These are phyloP conservation scores for Syzygium aqueum DNA, from an alignment of 345 rosid genomes.

Conservation along the genomic window DNA sequence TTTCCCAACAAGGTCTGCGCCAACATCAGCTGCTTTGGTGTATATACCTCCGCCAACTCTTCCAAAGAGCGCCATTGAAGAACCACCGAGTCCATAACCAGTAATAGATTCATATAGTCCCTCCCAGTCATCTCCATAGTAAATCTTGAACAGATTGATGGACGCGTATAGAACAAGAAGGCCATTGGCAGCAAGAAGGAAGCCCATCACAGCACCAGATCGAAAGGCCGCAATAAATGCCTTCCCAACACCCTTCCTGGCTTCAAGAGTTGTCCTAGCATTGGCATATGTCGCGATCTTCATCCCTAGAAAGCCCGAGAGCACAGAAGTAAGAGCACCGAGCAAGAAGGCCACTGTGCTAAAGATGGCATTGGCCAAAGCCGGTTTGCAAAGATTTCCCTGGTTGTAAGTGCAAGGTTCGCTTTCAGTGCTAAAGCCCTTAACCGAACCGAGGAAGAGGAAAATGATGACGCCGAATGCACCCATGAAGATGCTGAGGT, in stretches of 20 bases:
- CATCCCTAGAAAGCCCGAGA: slow-evolving; percentile 67
- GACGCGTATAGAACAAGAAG: slow-evolving; percentile 47
- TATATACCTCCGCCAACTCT: slow-evolving; percentile 67
- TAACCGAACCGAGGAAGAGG: slow-evolving; percentile 64
- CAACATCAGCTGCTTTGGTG: slow-evolving; percentile 60
- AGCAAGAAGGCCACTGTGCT: slow-evolving; percentile 64
- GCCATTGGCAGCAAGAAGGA: slow-evolving; percentile 63
- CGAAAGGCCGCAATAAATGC: slow-evolving; percentile 58
- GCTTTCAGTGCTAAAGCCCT: slow-evolving; percentile 51
- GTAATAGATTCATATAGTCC: slow-evolving; percentile 66
- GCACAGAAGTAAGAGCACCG: slow-evolving; percentile 52
- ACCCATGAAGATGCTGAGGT: slow-evolving; percentile 43
- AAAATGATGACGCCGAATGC: slow-evolving; percentile 37
- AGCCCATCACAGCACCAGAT: slow-evolving; percentile 66
- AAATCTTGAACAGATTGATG: slow-evolving; percentile 47
- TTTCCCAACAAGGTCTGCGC: slow-evolving; percentile 66
- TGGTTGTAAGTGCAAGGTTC: slow-evolving; percentile 53
- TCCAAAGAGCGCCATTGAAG: slow-evolving; percentile 69
- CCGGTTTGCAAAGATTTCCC: slow-evolving; percentile 52
- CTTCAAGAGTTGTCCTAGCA: slow-evolving; percentile 63
- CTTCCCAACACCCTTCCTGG: slow-evolving; percentile 56
- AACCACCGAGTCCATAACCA: slow-evolving; percentile 58
- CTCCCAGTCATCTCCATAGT: slow-evolving; percentile 66
- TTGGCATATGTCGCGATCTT: slow-evolving; percentile 65
- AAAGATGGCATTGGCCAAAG: slow-evolving; percentile 51